Evolutionary conservation across 2,329 filamentous ascomycete genomes (phyloP), one percentile per base, ranked within the genome.

Genomic region (Epichloe elymi): DNA sequence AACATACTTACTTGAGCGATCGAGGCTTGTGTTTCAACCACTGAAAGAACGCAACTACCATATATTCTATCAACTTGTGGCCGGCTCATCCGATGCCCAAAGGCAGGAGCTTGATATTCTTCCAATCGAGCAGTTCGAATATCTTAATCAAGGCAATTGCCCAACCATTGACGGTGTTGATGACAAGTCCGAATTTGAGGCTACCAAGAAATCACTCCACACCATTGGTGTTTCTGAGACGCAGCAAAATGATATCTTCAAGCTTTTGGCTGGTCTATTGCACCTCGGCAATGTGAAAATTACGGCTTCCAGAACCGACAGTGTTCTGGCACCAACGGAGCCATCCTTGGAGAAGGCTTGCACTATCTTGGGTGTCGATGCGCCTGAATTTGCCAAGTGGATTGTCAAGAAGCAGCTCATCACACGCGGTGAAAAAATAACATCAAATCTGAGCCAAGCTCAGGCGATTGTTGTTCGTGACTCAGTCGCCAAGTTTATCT

Each of bases 41-140:
- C 74, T 96, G 56, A 97, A 95, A 72, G 93, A 98, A 73, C 81
- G 93, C 59, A 98, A 98, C 68, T 98, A 98, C 71, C 93, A 98
- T 69, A 91, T 98, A 61, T 98, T 98, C 72, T 98, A 98, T 69
- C 93, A 98, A 68, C 78, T 98, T 48, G 83, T 96, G 44, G 89
- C 90, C 47, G 93, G 94, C 65, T 86, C 90, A n/a, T 83, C 87
- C 2, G 87, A 95, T 35, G 76, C 80, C 56, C 85, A 96, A 69
- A 83, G 83, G 47, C 79, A 91, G 64, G 84, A 91, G 59, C 77
- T 96, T 53, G 80, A 82, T 42, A 72, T 98, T 54, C 71, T 89
- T 43, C 80, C 89, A 0, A 80, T 94, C 44, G 90, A 97, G 63
- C 83, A 96, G 60, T 98, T 93, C 60, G 88, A 94, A 63, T 98